Base-by-base conservation (phyloP, 768 basidiomycete genomes). In the Lactifluus pinguis region DNA sequence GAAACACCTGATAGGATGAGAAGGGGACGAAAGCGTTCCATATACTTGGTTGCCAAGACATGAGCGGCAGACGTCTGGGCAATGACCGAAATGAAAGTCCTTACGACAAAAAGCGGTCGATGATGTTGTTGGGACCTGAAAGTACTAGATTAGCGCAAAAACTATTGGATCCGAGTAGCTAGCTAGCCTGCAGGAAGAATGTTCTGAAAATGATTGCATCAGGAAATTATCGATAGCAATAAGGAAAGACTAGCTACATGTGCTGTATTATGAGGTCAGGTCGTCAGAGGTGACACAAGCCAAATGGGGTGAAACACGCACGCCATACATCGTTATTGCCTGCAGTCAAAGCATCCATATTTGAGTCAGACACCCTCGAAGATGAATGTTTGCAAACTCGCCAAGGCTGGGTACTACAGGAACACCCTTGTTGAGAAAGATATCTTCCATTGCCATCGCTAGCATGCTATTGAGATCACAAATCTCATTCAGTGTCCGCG, bases 261-360 rank as follows among this genome's bases (percentile, higher is more conserved):
- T 21, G 85, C 85, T 86, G 66, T 49, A 65, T 53, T 49, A 65
- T 53, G 61, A 47, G 45, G 66, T 48, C 62, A 59, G 60, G 57
- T 49, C 41, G 59, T 62, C 55, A 66, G 61, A 32, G 30, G 21
- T n/a, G 39, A 45, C 13, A 10, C 17, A 55, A 25, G 42, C 42
- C 41, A 59, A 63, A 29, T 49, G 13, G 50, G 13, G 39, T 50
- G 61, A 15, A 50, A 7, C 15, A 75, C 85, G 78, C 74, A 89
- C 87, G 91, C 83, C 89, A 93, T 52, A 95, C 80, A 75, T 95
- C 92, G 72, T 95, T 95, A 72, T 95, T 95, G 25, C 92, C 92
- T 89, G 36, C 47, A 52, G 44, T 52, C 30, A 36, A 21, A 34
- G 53, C 52, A 57, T 48, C 63, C 32, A 25, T 52, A 32, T 38